Evolutionary conservation across 2,329 filamentous ascomycete genomes (phyloP).

Genomic region (Thermoascus crustaceus): DNA sequence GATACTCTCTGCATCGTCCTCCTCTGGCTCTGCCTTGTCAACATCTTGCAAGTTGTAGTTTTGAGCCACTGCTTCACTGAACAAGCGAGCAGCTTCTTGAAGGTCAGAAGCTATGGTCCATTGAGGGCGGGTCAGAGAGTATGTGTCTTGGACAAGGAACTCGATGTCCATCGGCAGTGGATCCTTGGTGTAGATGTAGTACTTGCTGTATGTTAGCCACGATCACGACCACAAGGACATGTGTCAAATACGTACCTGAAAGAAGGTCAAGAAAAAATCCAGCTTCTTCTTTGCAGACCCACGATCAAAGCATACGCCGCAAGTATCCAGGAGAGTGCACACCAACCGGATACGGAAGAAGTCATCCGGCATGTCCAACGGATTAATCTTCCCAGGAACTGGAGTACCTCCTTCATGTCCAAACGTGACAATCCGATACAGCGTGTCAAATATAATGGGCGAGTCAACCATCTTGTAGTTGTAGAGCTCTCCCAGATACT

Average conservation of each 20-base stretch:
- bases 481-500: conserved; percentile 93
- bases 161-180: conserved; percentile 93
- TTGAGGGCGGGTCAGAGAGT: conserved; percentile 72
- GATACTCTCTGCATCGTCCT: conserved; percentile 61
- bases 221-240: not conserved
- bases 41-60: conserved; percentile 75
- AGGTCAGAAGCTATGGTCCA: conserved; percentile 80
- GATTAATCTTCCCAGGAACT: conserved; percentile 65
- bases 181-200: conserved; percentile 88
- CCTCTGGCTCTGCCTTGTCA: conserved; percentile 67
- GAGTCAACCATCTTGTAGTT: conserved; percentile 97
- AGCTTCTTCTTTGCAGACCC: conserved; percentile 93
- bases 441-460: conserved; percentile 84
- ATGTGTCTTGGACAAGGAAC: conserved; percentile 91
- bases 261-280: conserved; percentile 93
- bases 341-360: conserved; percentile 92
- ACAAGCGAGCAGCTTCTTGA: conserved; percentile 73
- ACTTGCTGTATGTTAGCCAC: conserved; percentile 43
- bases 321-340: conserved; percentile 84
- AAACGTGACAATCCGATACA: conserved; percentile 92
- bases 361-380: conserved; percentile 82
- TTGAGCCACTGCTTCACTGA: conserved; percentile 79
- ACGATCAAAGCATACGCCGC: conserved; percentile 91
- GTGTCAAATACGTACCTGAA: conserved; percentile 59
- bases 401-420: conserved; percentile 79